Base-by-base conservation (phyloP, 306 rosid species). In the Mucuna pruriens region DNA sequence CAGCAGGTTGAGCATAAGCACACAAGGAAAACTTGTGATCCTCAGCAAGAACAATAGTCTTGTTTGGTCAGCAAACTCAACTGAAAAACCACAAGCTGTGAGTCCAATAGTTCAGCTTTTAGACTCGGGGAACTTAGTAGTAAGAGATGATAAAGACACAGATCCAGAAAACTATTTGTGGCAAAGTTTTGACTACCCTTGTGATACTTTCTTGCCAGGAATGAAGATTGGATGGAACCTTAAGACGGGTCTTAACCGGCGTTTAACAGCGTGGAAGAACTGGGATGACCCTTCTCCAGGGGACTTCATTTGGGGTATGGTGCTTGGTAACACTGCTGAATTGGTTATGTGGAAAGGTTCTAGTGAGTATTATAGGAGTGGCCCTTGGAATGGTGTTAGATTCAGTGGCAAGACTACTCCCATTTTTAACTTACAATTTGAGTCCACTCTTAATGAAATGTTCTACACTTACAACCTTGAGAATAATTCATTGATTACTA, bases 181-280 rank as follows among this genome's bases (percentile, higher is more conserved):
- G 69, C 22, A 31, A 3, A 62, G 69, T 19, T 62, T 62, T 62
- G 71, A 64, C 48, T 64, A 64, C 48, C 71, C 71, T 17, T 64
- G 29, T 64, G 71, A 64, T 36, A 64, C 71, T 16, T 64, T 64
- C 10, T 3, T 64, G 48, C 71, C 71, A 7, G 71, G 71, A 38
- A 89, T 89, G 95, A 89, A 89, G 74, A n/a, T 91, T 22, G 90
- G 91, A 7, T 72, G 87, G 90, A 79, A 89, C 73, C 85, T 83
- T 9, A 71, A 79, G 39, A 87, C 79, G 0, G 79, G 88, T 17
- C 80, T 83, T 3, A 72, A 87, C 7, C 55, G 85, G 4, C 9
- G 31, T 6, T 36, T 91, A 42, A 69, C 86, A 0, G 80, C 91
- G 0, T 86, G 93, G 91, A 87, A 71, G 79, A 83, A 45, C 15